Conservation (phyloP, 352 stramenopile genomes). For the Blastocystis sp. region DNA sequence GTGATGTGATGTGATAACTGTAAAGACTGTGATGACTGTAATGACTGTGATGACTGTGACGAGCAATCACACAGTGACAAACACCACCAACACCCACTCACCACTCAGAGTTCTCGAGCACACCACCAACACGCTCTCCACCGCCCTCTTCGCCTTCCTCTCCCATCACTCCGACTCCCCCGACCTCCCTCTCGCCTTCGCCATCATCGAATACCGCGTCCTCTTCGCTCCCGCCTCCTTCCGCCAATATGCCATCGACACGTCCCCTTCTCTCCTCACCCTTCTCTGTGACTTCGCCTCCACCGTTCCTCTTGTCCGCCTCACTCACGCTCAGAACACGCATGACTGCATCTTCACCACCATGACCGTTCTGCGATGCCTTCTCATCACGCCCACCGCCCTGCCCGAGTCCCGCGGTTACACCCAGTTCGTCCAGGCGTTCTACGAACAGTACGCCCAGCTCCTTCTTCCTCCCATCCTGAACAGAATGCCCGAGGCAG, state of each 20-base stretch:
- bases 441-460: slow-evolving; percentile 21
- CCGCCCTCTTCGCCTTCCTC: background rate
- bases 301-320: too few relatives aligned
- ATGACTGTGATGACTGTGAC: too few relatives aligned
- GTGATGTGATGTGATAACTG: too few relatives aligned
- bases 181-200: background rate
- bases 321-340: too few relatives aligned
- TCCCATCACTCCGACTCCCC: background rate
- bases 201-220: background rate
- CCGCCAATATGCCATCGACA: background rate
- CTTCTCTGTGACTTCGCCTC: background rate
- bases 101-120: background rate
- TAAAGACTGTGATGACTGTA: too few relatives aligned
- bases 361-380: background rate
- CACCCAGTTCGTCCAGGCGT: background rate
- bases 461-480: background rate
- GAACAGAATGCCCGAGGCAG: background rate
- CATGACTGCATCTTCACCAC: background rate
- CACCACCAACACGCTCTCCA: background rate
- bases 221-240: background rate
- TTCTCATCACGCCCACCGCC: background rate
- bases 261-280: background rate
- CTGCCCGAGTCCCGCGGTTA: background rate
- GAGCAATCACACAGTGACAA: background rate
- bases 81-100: background rate